Evolutionary conservation across 2,329 filamentous ascomycete genomes (phyloP).

Genomic region (Alternaria infectoria): DNA sequence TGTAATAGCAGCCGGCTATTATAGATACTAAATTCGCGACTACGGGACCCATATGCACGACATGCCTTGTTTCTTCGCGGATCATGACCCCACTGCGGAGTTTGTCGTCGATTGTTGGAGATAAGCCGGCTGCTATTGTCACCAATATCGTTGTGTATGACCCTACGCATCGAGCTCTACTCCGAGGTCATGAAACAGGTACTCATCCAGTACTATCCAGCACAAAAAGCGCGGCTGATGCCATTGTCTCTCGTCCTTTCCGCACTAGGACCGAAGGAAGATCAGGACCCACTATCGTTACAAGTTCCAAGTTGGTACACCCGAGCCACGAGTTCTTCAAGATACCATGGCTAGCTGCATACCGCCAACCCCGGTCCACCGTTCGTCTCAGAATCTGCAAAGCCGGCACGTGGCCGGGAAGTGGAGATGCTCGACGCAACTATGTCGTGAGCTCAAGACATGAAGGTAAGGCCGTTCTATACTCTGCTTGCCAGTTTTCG

Average conservation of each 20-base stretch:
- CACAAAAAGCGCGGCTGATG: background rate
- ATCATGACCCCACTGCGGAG: background rate
- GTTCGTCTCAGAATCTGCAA: slow-evolving; percentile 13
- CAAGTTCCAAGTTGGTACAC: slow-evolving; percentile 3
- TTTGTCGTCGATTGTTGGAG: background rate
- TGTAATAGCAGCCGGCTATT: slow-evolving; percentile 15
- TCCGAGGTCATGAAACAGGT: background rate
- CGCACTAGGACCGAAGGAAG: background rate
- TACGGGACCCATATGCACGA: slow-evolving; percentile 8
- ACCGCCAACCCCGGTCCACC: background rate
- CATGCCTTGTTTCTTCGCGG: slow-evolving; percentile 2
- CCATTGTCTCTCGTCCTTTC: background rate
- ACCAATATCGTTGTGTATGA: background rate
- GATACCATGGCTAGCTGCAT: background rate
- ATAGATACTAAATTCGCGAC: background rate
- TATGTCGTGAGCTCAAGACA: background rate
- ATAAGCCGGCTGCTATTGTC: background rate
- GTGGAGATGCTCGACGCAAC: background rate
- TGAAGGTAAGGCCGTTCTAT: slow-evolving; percentile 2
- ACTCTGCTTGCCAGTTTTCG: slow-evolving; percentile 14
- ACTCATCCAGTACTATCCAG: background rate
- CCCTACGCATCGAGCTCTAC: background rate
- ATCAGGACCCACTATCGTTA: background rate
- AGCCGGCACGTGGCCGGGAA: background rate
- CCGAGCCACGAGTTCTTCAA: slow-evolving; percentile 1